phyloP scores from a whole-genome alignment of 768 basidiomycete species.

The Tylopilus plumbeoviolaceoides region DNA sequence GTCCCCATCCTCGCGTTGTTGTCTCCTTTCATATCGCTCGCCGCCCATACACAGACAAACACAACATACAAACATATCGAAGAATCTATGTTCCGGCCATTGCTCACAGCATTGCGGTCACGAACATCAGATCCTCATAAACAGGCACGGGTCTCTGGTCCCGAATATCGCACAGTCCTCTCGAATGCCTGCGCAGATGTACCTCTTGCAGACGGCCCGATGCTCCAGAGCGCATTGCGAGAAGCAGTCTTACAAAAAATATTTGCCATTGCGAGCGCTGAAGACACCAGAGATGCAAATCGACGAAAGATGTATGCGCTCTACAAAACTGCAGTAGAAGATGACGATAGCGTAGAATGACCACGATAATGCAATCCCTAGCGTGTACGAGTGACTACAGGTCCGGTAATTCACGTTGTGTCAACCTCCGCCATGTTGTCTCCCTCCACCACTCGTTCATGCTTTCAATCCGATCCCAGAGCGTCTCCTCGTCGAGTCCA shows the following conservation, averaged over 20 bases:
- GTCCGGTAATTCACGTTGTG: conserved; percentile 85
- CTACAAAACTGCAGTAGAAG: conserved; percentile 64
- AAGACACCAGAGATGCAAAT: conserved; percentile 73
- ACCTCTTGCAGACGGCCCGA: conserved; percentile 36
- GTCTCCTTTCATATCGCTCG: conserved; percentile 67
- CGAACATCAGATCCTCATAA: conserved; percentile 44
- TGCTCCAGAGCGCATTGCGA: conserved; percentile 39
- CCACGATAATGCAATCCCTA: background rate
- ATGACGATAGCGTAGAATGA: conserved; percentile 31
- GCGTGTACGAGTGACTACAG: conserved; percentile 21
- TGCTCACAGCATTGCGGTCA: conserved; percentile 51
- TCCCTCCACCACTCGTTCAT: conserved; percentile 95
- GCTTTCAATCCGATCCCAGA: conserved; percentile 78
- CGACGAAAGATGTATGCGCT: conserved; percentile 79
- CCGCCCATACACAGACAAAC: conserved; percentile 60
- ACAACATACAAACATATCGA: conserved; percentile 73
- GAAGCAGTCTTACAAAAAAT: conserved; percentile 55
- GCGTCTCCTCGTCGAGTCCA: conserved; percentile 75
- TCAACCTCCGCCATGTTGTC: conserved; percentile 79
- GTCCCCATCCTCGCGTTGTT: conserved; percentile 55
- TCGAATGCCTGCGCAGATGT: conserved; percentile 51
- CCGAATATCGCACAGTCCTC: conserved; percentile 41
- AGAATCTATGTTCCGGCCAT: conserved; percentile 61
- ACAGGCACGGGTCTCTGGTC: conserved; percentile 32
- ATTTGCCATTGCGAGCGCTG: conserved; percentile 70